Evolutionary conservation across 169 alveolate species (phyloP), one percentile per base, ranked within the genome.

Genomic region (Plasmodium relictum): DNA sequence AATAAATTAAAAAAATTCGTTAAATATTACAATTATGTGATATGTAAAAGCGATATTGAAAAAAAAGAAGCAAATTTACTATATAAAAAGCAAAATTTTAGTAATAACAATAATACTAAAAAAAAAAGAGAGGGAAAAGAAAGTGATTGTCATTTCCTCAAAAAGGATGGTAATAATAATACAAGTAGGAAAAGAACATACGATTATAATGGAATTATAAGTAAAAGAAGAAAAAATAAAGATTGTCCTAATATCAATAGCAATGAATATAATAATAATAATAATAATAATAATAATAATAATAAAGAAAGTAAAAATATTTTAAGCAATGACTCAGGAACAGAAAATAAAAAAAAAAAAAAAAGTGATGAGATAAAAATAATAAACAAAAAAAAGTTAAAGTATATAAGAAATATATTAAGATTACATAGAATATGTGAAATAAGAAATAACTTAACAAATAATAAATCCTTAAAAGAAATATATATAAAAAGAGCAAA

Each of bases 401-500:
- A 54, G 14, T 72, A 31, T 14, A 6, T 72, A 26, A 72, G 12
- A 12, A 18, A 18, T 12, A 72, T 72, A 48, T 26, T 26, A 50
- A 52, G 66, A 31, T 24, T 24, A 12, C 70, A 80, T 18, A 12
- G 90, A 37, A 68, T 52, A 6, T 37, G 1, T 37, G 22, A 72
- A 50, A 72, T 26, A 26, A 24, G 31, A 18, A 18, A 52, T 16
- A 14, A 10, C 7, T 5, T 72, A 24, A 72, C 14, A 65, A 26
- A 65, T 26, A 39, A 68, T 18, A 44, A n/a, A 39, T 39, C n/a
- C n/a, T 12, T 39, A n/a, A 31, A 0, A 8, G 74, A 24, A 52
- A 78, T 52, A 59, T 86, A 86, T 20, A 31, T 58, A 61, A 86
- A 71, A 52, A 24, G 48, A 24, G 18, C 48, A 20, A 86, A 86